Base-by-base conservation (phyloP, 73 alveolate genomes). In the Paramecium sexaurelia region DNA sequence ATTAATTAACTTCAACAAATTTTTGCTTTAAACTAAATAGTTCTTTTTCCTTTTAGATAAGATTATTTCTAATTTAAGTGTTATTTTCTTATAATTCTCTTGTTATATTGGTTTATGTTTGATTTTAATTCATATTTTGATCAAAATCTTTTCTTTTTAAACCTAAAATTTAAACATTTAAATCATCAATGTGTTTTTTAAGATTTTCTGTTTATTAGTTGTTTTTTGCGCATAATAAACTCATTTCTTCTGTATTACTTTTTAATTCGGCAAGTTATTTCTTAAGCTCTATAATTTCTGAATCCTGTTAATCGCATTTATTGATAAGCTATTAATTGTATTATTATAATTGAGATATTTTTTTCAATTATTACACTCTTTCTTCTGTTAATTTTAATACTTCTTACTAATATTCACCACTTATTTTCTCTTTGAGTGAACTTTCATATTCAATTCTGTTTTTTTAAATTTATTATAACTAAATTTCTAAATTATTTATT, bases 1-100 rank as follows among this genome's bases (percentile, higher is more conserved):
- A 40, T 45, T 78, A 26, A 78, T 78, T 78, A 11, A 78, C 55
- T 39, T 39, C 90, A 20, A 78, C 90, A 78, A 78, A 78, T 11
- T 37, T 36, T 5, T 19, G 20, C 20, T 78, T 78, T 29, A 41
- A 45, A 20, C 10, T 10, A 78, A 15, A 78, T 41, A 78, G 9
- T 24, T 78, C 90, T 45, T 43, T 41, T 33, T 78, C 90, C 27
- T 78, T 78, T 4, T 22, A 9, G 2, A 78, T 7, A 19, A 78
- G 36, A 37, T 37, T 24, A 78, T 78, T 78, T 78, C 90, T 41
- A 4, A 78, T 20, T 43, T 78, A 24, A 0, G 11, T 36, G 19
- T 41, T 22, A 5, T 39, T 43, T 13, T 78, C 40, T 43, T 37
- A 9, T 24, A 78, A 22, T 45, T 37, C 55, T 78, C 41, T 22